Evolutionary conservation across 176 grass and related monocot species (phyloP).

Genomic region (Lolium perenne): DNA sequence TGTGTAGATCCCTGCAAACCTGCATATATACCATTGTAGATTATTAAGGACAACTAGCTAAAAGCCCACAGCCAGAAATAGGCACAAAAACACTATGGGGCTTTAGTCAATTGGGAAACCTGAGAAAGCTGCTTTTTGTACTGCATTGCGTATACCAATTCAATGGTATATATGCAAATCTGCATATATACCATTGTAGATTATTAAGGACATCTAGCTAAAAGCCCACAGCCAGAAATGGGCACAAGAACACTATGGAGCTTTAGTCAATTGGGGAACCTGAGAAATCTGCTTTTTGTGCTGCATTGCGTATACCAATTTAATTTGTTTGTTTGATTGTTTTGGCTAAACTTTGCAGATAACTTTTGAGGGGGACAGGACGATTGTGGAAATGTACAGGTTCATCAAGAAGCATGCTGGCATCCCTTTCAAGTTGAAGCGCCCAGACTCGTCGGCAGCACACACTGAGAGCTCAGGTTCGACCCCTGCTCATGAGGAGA

Average conservation of each 20-base stretch:
- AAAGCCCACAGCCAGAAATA: not conserved
- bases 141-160: too few species aligned
- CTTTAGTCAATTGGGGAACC: too few species aligned
- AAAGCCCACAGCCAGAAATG: constrained; percentile 2
- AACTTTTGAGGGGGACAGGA: constrained; percentile 74
- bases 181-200: constrained; percentile 4
- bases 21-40: constrained; percentile 4
- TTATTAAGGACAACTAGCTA: not conserved
- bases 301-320: too few species aligned
- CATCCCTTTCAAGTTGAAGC: constrained; percentile 89
- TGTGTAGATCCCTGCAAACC: not conserved
- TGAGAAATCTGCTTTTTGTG: too few species aligned
- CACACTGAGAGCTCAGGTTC: constrained; percentile 10
- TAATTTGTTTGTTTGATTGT: too few species aligned
- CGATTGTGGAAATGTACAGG: constrained; percentile 83
- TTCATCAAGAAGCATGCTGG: constrained; percentile 89
- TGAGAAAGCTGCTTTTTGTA: too few species aligned
- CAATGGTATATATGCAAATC: not conserved
- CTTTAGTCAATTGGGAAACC: too few species aligned
- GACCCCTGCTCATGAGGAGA: not conserved
- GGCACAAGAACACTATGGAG: not conserved
- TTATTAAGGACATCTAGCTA: not conserved
- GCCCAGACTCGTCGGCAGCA: constrained; percentile 32
- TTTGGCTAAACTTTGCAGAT: constrained; percentile 46
- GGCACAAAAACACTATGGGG: not conserved